Evolutionary conservation across 345 rosid genomes (phyloP).

Genomic region (Kandelia obovata): DNA sequence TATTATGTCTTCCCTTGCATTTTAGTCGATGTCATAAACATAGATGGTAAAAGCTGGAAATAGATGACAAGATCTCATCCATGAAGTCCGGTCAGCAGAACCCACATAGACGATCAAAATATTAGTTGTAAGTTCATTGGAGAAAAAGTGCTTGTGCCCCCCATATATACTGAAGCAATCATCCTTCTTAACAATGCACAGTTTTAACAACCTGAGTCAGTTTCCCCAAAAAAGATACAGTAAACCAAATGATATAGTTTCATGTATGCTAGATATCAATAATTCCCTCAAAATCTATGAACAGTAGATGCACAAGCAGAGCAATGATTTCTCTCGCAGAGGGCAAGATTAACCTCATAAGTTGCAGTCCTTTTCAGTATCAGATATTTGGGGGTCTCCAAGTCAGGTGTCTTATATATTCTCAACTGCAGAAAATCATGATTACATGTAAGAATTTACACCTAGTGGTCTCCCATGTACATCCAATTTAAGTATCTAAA

Average conservation of each 20-base stretch:
- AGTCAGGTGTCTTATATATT: slow-evolving; percentile 69
- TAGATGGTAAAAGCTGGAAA: no score
- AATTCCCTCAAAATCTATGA: background rate
- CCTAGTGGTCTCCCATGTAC: background rate
- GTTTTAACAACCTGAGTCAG: background rate
- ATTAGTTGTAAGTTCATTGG: no score
- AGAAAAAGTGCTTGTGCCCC: no score
- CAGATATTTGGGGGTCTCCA: slow-evolving; percentile 70
- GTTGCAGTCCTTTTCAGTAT: slow-evolving; percentile 66
- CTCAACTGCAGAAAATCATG: slow-evolving; percentile 42
- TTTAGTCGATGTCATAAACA: no score
- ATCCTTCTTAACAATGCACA: background rate
- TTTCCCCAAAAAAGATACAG: background rate
- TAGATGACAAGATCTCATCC: no score
- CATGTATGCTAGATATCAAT: background rate
- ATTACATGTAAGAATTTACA: slow-evolving; percentile 2
- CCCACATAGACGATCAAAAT: no score
- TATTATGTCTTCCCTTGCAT: background rate
- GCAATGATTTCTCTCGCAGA: slow-evolving; percentile 3
- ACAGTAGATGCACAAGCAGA: background rate
- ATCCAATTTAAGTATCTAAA: slow-evolving; percentile 13
- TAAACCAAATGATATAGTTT: background rate
- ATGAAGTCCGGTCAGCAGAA: no score
- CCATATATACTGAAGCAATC: no score
- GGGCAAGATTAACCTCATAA: slow-evolving; percentile 54